Percentiles rank a stretch among this genome's conserved stretches.
Evolutionary conservation across 2,329 filamentous ascomycete species (phyloP).

Genomic region (Pseudogymnoascus sp.): DNA sequence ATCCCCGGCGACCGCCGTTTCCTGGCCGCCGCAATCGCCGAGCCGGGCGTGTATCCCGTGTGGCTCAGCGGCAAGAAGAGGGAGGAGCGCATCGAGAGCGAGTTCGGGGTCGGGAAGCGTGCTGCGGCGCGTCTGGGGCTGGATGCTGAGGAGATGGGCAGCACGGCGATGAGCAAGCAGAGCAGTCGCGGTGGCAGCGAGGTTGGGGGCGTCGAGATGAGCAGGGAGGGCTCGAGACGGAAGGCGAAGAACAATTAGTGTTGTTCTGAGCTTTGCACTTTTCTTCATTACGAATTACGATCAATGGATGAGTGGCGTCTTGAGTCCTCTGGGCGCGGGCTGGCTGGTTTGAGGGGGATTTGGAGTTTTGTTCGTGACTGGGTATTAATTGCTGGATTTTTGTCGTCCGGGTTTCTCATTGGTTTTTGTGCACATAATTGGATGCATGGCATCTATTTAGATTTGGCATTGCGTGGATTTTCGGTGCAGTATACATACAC

Average conservation of each 20-base stretch:
- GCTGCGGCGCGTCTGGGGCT: slow-evolving; percentile 1
- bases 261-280: not conserved
- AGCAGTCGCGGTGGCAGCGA: slow-evolving; percentile 16
- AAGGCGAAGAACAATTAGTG: slow-evolving; percentile 7
- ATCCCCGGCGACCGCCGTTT: slow-evolving; percentile 6
- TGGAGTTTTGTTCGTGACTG: not conserved
- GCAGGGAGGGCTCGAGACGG: slow-evolving; percentile 8
- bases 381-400: not conserved
- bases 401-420: not conserved
- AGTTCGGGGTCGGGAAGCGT: slow-evolving; percentile 7
- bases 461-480: slow-evolving; percentile 7
- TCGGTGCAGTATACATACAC: slow-evolving; percentile 2
- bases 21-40: not conserved
- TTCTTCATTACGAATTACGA: slow-evolving; percentile 9
- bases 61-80: slow-evolving; percentile 10
- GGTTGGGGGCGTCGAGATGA: slow-evolving; percentile 3
- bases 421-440: not conserved
- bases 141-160: slow-evolving; percentile 12
- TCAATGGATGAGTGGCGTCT: slow-evolving; percentile 6
- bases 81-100: not conserved
- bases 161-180: slow-evolving; percentile 15
- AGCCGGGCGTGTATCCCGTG: slow-evolving; percentile 1
- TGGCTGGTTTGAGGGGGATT: not conserved
- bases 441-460: not conserved
- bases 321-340: not conserved